A percentile compares a stretch with the other conserved stretches of the same genome.
These are phyloP conservation scores for Chaetoceros muelleri DNA, from an alignment of 108 stramenopile genomes.

Conservation along the genomic window DNA sequence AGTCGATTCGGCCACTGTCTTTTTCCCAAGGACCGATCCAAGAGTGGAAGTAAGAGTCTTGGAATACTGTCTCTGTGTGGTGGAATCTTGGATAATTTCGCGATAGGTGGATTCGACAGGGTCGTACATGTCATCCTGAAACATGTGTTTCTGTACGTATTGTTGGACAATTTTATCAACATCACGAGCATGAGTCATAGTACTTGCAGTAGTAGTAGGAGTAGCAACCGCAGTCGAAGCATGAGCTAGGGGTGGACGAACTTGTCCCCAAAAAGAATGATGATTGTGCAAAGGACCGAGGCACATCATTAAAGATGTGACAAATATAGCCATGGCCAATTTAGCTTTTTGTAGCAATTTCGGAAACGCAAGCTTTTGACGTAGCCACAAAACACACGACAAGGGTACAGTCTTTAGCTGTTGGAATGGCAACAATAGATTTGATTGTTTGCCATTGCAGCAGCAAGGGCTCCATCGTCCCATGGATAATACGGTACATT, in stretches of 20 bases:
- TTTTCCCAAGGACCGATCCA: conserved; percentile 26
- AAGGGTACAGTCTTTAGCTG: no score
- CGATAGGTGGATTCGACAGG: conserved; percentile 70
- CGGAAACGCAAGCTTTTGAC: no score
- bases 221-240: conserved; percentile 11
- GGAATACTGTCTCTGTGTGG: conserved; percentile 19
- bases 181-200: conserved; percentile 19
- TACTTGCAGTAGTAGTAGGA: conserved; percentile 3
- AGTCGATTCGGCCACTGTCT: not conserved
- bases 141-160: conserved; percentile 67
- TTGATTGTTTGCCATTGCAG: no score
- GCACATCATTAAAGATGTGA: not conserved
- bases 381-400: no score
- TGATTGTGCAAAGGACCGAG: not conserved
- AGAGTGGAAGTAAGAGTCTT: conserved; percentile 23
- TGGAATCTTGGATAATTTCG: conserved; percentile 41
- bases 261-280: not conserved
- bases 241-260: conserved; percentile 6
- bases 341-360: not conserved
- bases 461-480: no score
- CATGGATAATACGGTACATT: no score
- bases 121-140: conserved; percentile 69
- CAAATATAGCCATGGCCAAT: not conserved
- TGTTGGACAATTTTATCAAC: conserved; percentile 49
- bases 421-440: no score